Base-by-base conservation (phyloP, 2,329 filamentous ascomycete genomes). In the Talaromyces albobiverticillius region DNA sequence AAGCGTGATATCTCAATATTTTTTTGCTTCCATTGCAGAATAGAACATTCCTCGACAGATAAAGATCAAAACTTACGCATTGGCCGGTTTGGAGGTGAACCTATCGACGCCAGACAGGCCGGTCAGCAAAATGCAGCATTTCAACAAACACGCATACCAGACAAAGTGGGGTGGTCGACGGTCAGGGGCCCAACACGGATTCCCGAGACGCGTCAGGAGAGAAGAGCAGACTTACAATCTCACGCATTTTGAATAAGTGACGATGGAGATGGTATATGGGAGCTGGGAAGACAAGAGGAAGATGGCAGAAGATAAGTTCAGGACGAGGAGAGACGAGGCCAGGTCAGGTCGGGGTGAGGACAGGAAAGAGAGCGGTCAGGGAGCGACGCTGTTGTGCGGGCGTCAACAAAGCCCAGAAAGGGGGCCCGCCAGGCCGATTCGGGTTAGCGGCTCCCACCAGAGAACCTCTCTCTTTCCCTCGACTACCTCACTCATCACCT, bases 31-130 rank as follows among this genome's bases (percentile, higher is more conserved):
- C 10, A 40, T 22, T 22, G 16, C 11, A 20, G 11, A 9, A 8
- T 8, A 4, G 8, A 11, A 40, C 36, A 40, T 40, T 40, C 36
- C 36, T 46, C 51, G 38, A n/a, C 42, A 38, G 42, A 52, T 49
- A 53, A 45, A 25, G 46, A 40, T 41, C 61, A 47, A 55, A 59
- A 84, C 86, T 81, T 86, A 96, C 93, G 83, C 94, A 97, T 87
- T 99, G 94, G 79, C 94, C 94, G 84, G 94, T 99, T 83, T 99
- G 94, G 71, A 99, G 91, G 81, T 99, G 94, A 80, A 97, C 93
- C 93, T 97, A 73, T 82, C 62, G 62, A 62, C 67, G 71, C 70
- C 76, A 77, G 70, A 72, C 83, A 62, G 41, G 36, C 38, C 47
- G 58, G 60, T 67, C 62, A 71, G 71, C 65, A 66, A 57, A 53